Base-by-base conservation (phyloP, 1,139 yeast genomes). In the Pichia sp. region DNA sequence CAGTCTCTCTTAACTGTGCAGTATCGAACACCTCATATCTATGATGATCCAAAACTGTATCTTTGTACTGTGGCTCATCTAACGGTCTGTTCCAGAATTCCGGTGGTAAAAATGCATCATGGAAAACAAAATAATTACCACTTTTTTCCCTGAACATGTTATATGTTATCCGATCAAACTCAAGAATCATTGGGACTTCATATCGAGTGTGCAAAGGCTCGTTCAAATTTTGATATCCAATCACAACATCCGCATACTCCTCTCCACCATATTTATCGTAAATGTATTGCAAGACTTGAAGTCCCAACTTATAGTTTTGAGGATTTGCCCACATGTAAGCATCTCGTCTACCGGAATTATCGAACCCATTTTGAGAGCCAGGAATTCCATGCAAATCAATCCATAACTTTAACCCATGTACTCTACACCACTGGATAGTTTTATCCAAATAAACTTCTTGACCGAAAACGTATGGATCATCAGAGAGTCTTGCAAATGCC, bases 381-480 rank as follows among this genome's bases (percentile, higher is more conserved):
- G 87, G 87, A 8, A 76, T 81, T 30, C 87, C 87, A 63, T 84
- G 88, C 53, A 83, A 69, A 65, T 83, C 87, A 52, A 84, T 71
- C 87, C 84, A 79, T 10, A 81, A 82, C 59, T 78, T 80, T 53
- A 83, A 66, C 34, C 72, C 79, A 59, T 78, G 66, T 32, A 71
- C 68, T 38, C 73, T 63, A 29, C 83, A 77, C 89, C 89, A 83
- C 31, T 66, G 73, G 42, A 83, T 69, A 1, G 87, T 84, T 57
- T 71, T 74, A 63, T 87, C 90, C 58, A 92, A 74, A 69, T 86
- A 89, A 16, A 71, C 67, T 54, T 77, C 82, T 72, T 90, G 97
- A 30, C 97, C 97, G 66, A 81, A 85, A 50, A 89, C 95, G 68
- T 89, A 92, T 7, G 98, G 97, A 68, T 93, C 99, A 57, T 75